phyloP scores from a whole-genome alignment of 495 filamentous ascomycete genomes.

The Platismatia glauca region DNA sequence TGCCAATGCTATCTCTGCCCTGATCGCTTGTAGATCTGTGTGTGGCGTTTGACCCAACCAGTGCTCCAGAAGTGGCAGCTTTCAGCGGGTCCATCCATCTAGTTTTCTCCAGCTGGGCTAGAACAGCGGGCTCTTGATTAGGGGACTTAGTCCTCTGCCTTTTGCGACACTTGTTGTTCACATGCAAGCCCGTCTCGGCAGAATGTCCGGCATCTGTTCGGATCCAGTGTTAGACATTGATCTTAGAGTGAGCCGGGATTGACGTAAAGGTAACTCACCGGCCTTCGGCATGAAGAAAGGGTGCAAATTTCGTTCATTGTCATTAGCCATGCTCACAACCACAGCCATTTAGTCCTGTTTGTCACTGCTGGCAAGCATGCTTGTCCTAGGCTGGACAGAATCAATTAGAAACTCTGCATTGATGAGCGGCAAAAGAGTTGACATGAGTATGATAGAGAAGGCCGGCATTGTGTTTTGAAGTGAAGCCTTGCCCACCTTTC shows the following conservation, averaged over 20 bases:
- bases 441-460: background rate
- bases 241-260: constrained; percentile 20
- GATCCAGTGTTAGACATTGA: constrained; percentile 8
- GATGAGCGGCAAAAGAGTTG: background rate
- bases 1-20: background rate
- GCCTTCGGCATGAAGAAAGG: constrained; percentile 34
- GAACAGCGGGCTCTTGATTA: background rate
- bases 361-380: background rate
- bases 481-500: too few species aligned
- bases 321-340: constrained; percentile 19
- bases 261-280: constrained; percentile 22
- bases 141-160: constrained; percentile 34
- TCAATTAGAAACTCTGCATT: background rate
- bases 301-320: constrained; percentile 29
- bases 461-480: background rate
- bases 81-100: constrained; percentile 16
- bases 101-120: background rate
- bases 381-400: background rate
- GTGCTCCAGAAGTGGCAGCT: constrained; percentile 8
- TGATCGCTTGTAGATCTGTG: background rate
- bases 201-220: background rate
- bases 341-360: constrained; percentile 16
- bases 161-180: constrained; percentile 30
- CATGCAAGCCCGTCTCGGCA: constrained; percentile 17
- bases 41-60: background rate